Conservation (phyloP, 352 stramenopile genomes). For the Globisporangium takayamanum region DNA sequence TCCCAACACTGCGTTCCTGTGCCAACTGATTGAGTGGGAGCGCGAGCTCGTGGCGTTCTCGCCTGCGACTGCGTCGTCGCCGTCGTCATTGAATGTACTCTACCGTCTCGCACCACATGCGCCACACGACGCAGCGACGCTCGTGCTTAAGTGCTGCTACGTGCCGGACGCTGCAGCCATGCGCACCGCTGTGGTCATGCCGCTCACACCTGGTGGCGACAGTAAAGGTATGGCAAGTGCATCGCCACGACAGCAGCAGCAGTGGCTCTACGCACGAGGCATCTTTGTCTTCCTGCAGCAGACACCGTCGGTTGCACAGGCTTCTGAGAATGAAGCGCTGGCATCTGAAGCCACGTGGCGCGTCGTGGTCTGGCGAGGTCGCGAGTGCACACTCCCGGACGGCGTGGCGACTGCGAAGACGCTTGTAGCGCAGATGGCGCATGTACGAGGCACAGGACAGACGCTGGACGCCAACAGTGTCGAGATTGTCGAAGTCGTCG, state of each 20-base stretch:
- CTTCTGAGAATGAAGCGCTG: not conserved
- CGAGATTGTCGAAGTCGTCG: constrained; percentile 4
- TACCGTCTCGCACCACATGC: constrained; percentile 44
- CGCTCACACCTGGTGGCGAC: not conserved
- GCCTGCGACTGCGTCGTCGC: not conserved
- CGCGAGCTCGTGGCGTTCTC: constrained; percentile 22
- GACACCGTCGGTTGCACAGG: not conserved
- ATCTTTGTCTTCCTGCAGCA: constrained; percentile 38
- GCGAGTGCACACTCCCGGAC: constrained; percentile 22
- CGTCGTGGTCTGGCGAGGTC: constrained; percentile 36
- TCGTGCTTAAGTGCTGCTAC: constrained; percentile 53
- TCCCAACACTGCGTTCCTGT: constrained; percentile 60
- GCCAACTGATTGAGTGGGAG: constrained; percentile 63
- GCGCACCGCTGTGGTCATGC: constrained; percentile 8
- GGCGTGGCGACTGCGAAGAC: constrained; percentile 14
- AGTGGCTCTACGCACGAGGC: constrained; percentile 29
- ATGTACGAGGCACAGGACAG: constrained; percentile 12
- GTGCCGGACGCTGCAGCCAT: constrained; percentile 1
- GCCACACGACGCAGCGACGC: constrained; percentile 27
- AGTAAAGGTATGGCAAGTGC: not conserved
- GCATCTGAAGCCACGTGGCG: not conserved
- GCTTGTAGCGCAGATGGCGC: constrained; percentile 20
- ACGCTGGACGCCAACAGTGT: not conserved
- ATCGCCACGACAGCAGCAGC: not conserved
- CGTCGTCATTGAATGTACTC: constrained; percentile 15